phyloP scores from a whole-genome alignment of 495 filamentous ascomycete genomes.

The Oleoguttula mirabilis region DNA sequence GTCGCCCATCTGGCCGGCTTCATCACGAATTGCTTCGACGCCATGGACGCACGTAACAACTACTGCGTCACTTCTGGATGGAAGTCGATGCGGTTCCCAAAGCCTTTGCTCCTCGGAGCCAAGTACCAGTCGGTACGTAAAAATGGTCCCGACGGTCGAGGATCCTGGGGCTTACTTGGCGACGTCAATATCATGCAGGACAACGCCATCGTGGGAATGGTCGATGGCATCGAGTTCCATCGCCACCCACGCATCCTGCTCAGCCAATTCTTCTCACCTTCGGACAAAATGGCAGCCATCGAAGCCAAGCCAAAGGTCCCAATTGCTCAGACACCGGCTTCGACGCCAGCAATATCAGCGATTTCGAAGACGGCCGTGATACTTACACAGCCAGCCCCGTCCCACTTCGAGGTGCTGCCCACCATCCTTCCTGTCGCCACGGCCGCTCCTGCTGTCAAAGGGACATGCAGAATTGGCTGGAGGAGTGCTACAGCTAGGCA shows the following conservation, averaged over 20 bases:
- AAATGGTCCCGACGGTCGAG: background rate
- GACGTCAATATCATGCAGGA: slow-evolving; percentile 34
- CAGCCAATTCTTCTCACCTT: slow-evolving; percentile 28
- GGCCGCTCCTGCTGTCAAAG: too few relatives aligned
- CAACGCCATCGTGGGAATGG: slow-evolving; percentile 29
- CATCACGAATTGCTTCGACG: slow-evolving; percentile 13
- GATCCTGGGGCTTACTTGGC: slow-evolving; percentile 22
- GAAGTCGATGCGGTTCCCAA: slow-evolving; percentile 20
- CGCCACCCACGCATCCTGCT: slow-evolving; percentile 28
- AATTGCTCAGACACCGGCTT: background rate
- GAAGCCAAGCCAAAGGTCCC: background rate
- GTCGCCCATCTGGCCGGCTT: slow-evolving; percentile 11
- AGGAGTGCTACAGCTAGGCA: slow-evolving; percentile 8
- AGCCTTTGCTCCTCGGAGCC: slow-evolving; percentile 25
- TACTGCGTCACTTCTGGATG: slow-evolving; percentile 34
- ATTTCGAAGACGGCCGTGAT: background rate
- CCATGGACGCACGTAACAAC: slow-evolving; percentile 5
- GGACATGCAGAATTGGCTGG: slow-evolving; percentile 6
- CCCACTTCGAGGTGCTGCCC: too few relatives aligned
- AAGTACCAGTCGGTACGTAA: background rate
- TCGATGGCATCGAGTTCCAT: slow-evolving; percentile 27
- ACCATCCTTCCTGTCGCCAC: too few relatives aligned
- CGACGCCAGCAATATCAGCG: background rate
- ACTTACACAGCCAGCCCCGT: background rate
- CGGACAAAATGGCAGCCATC: slow-evolving; percentile 1